Evolutionary conservation across 2,329 filamentous ascomycete species (phyloP).

Genomic region (Trichoderma sp.): DNA sequence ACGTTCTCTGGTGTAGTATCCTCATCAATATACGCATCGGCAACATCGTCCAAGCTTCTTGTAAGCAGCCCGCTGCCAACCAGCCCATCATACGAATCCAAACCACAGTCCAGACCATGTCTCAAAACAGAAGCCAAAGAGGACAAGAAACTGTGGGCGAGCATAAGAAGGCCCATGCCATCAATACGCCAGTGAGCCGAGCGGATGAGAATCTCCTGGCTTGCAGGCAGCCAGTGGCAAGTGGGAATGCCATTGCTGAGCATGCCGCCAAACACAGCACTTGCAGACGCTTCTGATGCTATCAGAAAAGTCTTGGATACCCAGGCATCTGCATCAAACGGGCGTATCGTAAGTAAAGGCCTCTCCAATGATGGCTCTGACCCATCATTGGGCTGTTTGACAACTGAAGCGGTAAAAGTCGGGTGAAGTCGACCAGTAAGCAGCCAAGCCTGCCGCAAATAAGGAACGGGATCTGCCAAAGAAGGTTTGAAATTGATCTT

Average conservation of each 20-base stretch:
- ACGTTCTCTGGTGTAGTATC: conserved; percentile 32
- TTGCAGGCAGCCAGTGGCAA: conserved; percentile 29
- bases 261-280: background rate
- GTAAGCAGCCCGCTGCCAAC: conserved; percentile 34
- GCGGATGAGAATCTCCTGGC: conserved; percentile 26
- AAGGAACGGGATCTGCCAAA: conserved; percentile 32
- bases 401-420: conserved; percentile 11
- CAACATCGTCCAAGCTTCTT: conserved; percentile 37
- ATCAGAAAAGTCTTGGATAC: conserved; percentile 25
- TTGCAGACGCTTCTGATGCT: background rate
- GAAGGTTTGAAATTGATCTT: conserved; percentile 30
- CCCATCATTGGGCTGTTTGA: background rate
- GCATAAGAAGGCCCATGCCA: conserved; percentile 36
- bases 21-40: conserved; percentile 35
- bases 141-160: conserved; percentile 33
- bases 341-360: conserved; percentile 6
- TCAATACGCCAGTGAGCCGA: conserved; percentile 40
- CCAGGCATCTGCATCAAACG: conserved; percentile 26
- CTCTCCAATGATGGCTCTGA: background rate
- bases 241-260: conserved; percentile 18
- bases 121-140: conserved; percentile 33
- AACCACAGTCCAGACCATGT: conserved; percentile 21
- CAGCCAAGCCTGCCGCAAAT: conserved; percentile 30
- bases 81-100: background rate
- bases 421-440: conserved; percentile 33